Evolutionary conservation across 1,139 yeast genomes (phyloP), one percentile per base, ranked within the genome.

Genomic region (Dujonia santamariae): DNA sequence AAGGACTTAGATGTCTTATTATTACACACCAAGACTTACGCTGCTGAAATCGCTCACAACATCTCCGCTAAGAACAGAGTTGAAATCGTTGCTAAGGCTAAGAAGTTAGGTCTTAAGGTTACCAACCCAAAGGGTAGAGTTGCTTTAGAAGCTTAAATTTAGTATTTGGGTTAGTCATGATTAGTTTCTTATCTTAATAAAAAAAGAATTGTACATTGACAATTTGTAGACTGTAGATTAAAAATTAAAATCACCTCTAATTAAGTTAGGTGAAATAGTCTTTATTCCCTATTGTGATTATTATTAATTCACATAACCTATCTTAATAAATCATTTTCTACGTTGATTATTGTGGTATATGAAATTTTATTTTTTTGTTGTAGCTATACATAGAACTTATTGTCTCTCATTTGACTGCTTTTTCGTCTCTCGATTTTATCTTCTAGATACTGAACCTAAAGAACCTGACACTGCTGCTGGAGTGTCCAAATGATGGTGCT

Each of bases 111-210:
- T 76, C 80, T 94, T 67, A 90, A 88, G 83, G 97, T 92, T 65
- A 94, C 98, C 80, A 92, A 92, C 80, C 95, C 97, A 67, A 82
- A 87, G 81, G 99, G 96, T 71, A 92, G 96, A 80, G 88, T 90
- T 71, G 78, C 95, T 70, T 84, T 88, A 72, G 95, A 87, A 81
- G 97, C 97, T 77, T 88, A 85, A 79, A 53, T 59, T 34, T 35
- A 31, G 36, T 28, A 23, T 37, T 26, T 36, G 35, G 36, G 34
- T 31, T 37, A 37, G 37, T 40, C 34, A 34, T 32, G 32, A 34
- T 31, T 30, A 33, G 36, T 33, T 20, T 32, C 35, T 32, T 20
- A 23, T 25, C 23, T 21, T 32, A 23, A 23, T 30, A 31, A 31
- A 20, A 31, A 33, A 26, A 29, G 32, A 32, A 32, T 23, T 33